A percentile compares a stretch with the other conserved stretches of the same genome.
These are phyloP conservation scores for Alectoria sarmentosa DNA, from an alignment of 495 filamentous ascomycete species.

Conservation along the genomic window DNA sequence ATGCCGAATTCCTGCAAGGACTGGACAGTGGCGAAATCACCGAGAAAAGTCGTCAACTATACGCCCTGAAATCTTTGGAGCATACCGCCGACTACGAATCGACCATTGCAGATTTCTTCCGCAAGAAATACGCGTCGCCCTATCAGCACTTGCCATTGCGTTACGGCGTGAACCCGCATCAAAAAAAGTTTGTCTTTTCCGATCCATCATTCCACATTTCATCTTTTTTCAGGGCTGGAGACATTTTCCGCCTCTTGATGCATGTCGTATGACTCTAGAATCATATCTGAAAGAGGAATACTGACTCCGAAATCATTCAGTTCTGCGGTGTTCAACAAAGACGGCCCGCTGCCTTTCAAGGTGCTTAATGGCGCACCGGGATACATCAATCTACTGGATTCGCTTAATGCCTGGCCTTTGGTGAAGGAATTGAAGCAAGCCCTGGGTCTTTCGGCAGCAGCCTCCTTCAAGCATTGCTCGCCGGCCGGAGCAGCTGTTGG, in stretches of 20 bases:
- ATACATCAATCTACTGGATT: slow-evolving; percentile 90
- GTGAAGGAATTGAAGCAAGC: slow-evolving; percentile 94
- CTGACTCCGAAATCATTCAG: no score
- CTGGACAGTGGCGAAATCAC: slow-evolving; percentile 79
- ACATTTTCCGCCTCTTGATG: slow-evolving; percentile 32
- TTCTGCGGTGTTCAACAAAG: slow-evolving; percentile 70
- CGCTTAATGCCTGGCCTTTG: slow-evolving; percentile 91
- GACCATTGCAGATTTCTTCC: slow-evolving; percentile 94
- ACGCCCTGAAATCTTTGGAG: slow-evolving; percentile 94
- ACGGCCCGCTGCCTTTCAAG: slow-evolving; percentile 83
- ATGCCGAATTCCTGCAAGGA: slow-evolving; percentile 87
- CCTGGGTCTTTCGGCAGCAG: slow-evolving; percentile 81
- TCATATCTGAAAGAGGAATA: no score
- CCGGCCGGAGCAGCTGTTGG: slow-evolving; percentile 94
- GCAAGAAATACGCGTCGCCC: slow-evolving; percentile 86
- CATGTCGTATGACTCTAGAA: no score
- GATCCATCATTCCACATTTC: no score
- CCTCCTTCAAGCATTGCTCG: slow-evolving; percentile 98
- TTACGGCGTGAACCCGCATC: slow-evolving; percentile 49
- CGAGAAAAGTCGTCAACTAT: slow-evolving; percentile 71
- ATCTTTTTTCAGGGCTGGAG: no score
- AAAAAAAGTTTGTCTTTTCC: no score
- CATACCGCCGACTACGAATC: slow-evolving; percentile 97
- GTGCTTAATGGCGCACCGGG: slow-evolving; percentile 88
- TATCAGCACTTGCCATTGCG: slow-evolving; percentile 80